Base-by-base conservation (phyloP, 1,284 basidiomycete genomes). In the Trametes versicolor region DNA sequence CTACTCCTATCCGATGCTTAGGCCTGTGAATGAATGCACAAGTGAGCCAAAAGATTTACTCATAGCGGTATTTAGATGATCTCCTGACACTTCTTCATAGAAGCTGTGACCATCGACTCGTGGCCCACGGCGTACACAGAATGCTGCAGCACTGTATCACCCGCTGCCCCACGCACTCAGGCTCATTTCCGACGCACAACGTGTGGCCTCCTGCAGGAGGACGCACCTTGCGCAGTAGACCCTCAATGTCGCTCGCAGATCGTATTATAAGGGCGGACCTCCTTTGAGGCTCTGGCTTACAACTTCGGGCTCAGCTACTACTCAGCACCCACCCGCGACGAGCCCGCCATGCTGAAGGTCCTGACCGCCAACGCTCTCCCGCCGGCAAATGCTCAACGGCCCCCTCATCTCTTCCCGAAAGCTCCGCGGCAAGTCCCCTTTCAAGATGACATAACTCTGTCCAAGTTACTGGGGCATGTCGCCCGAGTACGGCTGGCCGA, bases 161-260 rank as follows among this genome's bases (percentile, higher is more conserved):
- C 41, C 19, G 6, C 41, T 43, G 6, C 19, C 41, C 41, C 41
- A 43, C 6, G 19, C 17, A 7, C 41, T 7, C 6, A 25, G 45
- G 10, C 17, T 13, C 23, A 49, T 27, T 17, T 29, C 48, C 15
- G 27, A 3, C 12, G 9, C 21, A 10, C n/a, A 7, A n/a, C 41
- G 12, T 27, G 54, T 47, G 41, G 41, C 2, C n/a, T 29, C 54
- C 25, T 56, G 54, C 54, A 56, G 54, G 54, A 45, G 2, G 25
- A 19, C 17, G 17, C 54, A 21, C 27, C 17, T 13, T 17, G 41
- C 54, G 39, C 39, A 41, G 54, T 13, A 27, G 7, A 25, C 5
- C 15, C 21, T 29, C 21, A 23, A 21, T 15, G n/a, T 23, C 8
- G 4, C 21, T 39, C 10, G 2, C 15, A 2, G 13, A 25, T 13